A percentile compares a stretch with the other conserved stretches of the same genome.
These are phyloP conservation scores for Colletotrichum tanaceti DNA, from an alignment of 2,329 filamentous ascomycete genomes.

Conservation along the genomic window DNA sequence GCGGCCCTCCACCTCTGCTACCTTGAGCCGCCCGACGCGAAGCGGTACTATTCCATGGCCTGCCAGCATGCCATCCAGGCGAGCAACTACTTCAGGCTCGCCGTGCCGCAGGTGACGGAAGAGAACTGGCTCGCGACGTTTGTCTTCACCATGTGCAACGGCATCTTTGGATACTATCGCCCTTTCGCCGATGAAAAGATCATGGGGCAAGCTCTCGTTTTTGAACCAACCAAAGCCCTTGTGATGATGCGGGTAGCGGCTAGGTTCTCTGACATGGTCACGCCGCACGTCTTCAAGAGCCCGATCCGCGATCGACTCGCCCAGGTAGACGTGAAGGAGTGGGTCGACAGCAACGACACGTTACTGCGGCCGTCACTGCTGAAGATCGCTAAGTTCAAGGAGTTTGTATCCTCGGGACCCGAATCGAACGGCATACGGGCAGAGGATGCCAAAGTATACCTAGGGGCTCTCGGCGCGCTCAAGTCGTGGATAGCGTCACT, in stretches of 20 bases:
- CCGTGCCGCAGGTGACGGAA: conserved; percentile 36
- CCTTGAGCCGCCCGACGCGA: conserved; percentile 37
- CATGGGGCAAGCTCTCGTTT: conserved; percentile 26
- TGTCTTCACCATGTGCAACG: conserved; percentile 40
- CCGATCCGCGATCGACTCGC: conserved; percentile 36
- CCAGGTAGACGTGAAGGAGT: conserved; percentile 33
- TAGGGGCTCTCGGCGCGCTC: conserved; percentile 30
- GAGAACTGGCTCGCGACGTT: conserved; percentile 40
- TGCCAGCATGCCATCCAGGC: conserved; percentile 40
- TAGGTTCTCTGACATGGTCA: conserved; percentile 37
- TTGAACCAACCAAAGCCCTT: conserved; percentile 34
- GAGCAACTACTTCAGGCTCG: conserved; percentile 40
- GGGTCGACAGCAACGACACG: conserved; percentile 25
- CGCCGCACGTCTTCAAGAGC: conserved; percentile 32
- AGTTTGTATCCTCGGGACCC: conserved; percentile 23
- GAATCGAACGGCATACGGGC: conserved; percentile 24
- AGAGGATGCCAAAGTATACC: conserved; percentile 16
- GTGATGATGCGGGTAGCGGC: conserved; percentile 37
- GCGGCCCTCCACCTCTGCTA: conserved; percentile 40
- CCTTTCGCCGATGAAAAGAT: conserved; percentile 40
- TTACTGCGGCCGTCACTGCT: conserved; percentile 12
- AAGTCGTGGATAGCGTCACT: conserved; percentile 31
- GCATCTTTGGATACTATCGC: conserved; percentile 40
- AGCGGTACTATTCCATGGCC: conserved; percentile 40
- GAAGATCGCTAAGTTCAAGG: conserved; percentile 31